These are phyloP conservation scores for Xerocomellus intermedius DNA, from an alignment of 768 basidiomycete genomes.

Conservation along the genomic window DNA sequence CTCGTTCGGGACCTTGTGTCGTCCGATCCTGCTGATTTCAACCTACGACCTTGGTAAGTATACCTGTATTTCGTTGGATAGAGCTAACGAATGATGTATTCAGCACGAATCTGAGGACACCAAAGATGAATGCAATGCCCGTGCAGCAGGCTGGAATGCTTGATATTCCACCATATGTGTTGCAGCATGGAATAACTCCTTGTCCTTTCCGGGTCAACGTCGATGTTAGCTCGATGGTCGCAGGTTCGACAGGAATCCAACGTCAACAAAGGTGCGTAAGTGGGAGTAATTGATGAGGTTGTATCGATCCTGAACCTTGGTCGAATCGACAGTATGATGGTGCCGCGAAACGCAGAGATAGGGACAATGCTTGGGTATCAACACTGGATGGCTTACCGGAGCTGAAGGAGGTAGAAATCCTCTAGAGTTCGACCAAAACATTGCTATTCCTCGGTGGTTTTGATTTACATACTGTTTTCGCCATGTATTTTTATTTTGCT, in stretches of 20 bases:
- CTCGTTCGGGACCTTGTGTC: conserved; percentile 16
- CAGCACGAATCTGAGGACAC: conserved; percentile 4
- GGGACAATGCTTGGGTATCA: background rate
- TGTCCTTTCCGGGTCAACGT: background rate
- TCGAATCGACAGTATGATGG: background rate
- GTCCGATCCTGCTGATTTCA: conserved; percentile 17
- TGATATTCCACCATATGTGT: background rate
- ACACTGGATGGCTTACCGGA: conserved; percentile 7
- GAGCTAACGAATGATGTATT: background rate
- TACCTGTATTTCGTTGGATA: background rate
- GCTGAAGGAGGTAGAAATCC: conserved; percentile 6
- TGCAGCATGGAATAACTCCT: background rate
- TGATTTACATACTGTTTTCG: background rate
- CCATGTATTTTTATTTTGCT: background rate
- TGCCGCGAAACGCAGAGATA: background rate
- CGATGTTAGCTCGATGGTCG: background rate
- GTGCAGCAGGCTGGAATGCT: conserved; percentile 1
- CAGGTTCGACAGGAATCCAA: background rate
- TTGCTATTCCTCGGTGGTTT: background rate
- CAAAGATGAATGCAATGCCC: background rate
- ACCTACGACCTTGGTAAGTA: conserved; percentile 14
- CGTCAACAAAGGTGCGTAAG: conserved; percentile 16
- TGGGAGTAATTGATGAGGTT: background rate
- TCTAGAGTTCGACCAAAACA: background rate
- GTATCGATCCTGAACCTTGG: background rate